Evolutionary conservation across 768 basidiomycete genomes (phyloP).

Genomic region (Termitomyces heimii): DNA sequence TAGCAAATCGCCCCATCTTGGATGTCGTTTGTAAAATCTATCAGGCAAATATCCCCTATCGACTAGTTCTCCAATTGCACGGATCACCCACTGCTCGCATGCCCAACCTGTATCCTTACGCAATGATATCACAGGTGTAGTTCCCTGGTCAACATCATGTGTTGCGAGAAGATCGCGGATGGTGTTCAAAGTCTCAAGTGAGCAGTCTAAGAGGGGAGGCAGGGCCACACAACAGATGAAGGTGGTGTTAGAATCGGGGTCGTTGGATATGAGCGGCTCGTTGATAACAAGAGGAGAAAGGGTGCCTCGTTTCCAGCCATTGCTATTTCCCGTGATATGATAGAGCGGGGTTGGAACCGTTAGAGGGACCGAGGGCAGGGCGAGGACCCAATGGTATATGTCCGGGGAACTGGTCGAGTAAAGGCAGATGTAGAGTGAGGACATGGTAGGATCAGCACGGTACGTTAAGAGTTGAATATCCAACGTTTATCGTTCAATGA

Average conservation of each 20-base stretch:
- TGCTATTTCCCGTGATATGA: constrained; percentile 2
- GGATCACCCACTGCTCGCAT: not conserved
- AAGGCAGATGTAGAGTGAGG: not conserved
- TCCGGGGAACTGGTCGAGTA: not conserved
- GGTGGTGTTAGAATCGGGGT: not conserved
- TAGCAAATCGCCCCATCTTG: not conserved
- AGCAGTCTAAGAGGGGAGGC: not conserved
- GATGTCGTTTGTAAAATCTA: not conserved
- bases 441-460: not conserved
- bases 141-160: not conserved
- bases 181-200: not conserved
- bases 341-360: not conserved
- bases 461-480: no score
- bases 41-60: not conserved
- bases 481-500: no score
- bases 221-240: not conserved
- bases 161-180: not conserved
- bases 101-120: not conserved
- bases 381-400: not conserved
- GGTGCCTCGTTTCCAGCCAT: constrained; percentile 1
- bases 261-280: not conserved
- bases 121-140: not conserved
- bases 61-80: not conserved
- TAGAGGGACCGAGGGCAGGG: not conserved
- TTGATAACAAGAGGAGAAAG: not conserved